Evolutionary conservation across 352 stramenopile species (phyloP), one percentile per base, ranked within the genome.

Genomic region (Elongisporangium prolatum): DNA sequence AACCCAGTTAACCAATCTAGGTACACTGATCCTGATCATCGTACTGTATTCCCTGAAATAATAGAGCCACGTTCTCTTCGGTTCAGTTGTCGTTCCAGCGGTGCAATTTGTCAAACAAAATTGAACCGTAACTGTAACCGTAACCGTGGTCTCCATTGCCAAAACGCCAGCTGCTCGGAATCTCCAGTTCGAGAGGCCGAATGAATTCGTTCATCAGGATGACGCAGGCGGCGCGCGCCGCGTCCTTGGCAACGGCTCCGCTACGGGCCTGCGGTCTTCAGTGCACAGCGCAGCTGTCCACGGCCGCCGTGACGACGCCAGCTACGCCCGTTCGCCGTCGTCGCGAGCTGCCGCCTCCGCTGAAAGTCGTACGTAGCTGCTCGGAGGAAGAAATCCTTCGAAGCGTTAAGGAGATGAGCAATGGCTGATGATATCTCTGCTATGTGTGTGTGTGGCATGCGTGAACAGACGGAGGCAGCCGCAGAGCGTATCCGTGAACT

Each of bases 401-500:
- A 34, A 34, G 25, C 4, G 14, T 40, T 9, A 40, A 14, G 28
- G 28, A 14, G 28, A 24, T 59, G 44, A 11, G 25, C 21, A 17
- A 37, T 40, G 20, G 17, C 13, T 56, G 17, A 25, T 50, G 52
- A 20, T 13, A 40, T 13, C 28, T 9, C 28, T 6, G 4, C 14
- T 40, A 8, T 40, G 38, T 17, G 4, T 47, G n/a, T 28, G 10
- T 57, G 6, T 61, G 3, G 17, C 55, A 44, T 52, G 37, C 4
- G 1, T 48, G n/a, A 56, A 9, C 48, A 95, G 84, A 98, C 91
- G 25, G 86, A 97, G 34, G 81, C 86, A 11, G 91, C 91, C n/a
- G 86, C 85, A 0, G 68, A 71, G 22, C 89, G 91, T 60, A 96
- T 98, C 60, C 83, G 89, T 21, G 84, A 97, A 60, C 71, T 98